These are phyloP conservation scores for Aegle marmelos DNA, from an alignment of 345 rosid genomes.

Conservation along the genomic window DNA sequence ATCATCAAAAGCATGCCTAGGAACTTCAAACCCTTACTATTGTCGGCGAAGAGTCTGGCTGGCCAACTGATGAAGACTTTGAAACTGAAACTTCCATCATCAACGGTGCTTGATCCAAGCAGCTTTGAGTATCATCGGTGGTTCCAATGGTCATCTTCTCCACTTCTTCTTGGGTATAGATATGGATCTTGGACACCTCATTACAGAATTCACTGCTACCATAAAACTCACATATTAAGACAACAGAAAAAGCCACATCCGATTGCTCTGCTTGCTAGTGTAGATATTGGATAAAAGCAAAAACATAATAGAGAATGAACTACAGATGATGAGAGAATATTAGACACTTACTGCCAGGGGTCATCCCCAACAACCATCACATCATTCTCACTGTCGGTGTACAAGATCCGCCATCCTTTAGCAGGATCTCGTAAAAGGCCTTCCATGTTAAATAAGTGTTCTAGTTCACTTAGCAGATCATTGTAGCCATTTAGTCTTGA, in stretches of 20 bases:
- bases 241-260: background rate
- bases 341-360: conserved; percentile 84
- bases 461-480: conserved; percentile 74
- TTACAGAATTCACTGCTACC: conserved; percentile 74
- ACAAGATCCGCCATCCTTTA: conserved; percentile 84
- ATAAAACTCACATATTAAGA: background rate
- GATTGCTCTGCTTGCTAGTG: background rate
- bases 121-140: conserved; percentile 79
- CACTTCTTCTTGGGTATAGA: conserved; percentile 83
- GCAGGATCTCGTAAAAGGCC: conserved; percentile 69
- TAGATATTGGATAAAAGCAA: background rate
- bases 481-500: conserved; percentile 61
- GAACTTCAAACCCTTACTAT: conserved; percentile 37
- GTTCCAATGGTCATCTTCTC: conserved; percentile 67
- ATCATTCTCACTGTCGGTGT: conserved; percentile 88
- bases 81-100: conserved; percentile 77
- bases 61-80: conserved; percentile 85
- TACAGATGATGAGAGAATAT: background rate
- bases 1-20: background rate
- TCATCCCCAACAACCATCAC: conserved; percentile 94
- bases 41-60: conserved; percentile 74
- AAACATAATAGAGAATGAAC: background rate
- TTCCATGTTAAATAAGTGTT: conserved; percentile 77
- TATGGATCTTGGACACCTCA: conserved; percentile 80
- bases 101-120: conserved; percentile 73